Conservation (phyloP, 2,329 filamentous ascomycete species). For the Aspergillus cejpii region DNA sequence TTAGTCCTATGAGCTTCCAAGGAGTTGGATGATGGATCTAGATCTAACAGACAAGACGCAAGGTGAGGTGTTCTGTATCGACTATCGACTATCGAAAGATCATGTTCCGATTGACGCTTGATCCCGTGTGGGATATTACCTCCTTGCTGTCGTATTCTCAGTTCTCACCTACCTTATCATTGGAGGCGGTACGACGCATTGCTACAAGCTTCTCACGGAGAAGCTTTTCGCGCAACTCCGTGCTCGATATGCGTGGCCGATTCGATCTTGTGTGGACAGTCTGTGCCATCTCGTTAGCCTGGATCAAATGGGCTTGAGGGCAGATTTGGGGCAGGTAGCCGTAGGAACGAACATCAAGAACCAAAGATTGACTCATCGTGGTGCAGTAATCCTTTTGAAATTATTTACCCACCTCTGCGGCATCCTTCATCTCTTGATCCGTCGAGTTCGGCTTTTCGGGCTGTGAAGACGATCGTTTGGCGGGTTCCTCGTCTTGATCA, state of each 20-base stretch:
- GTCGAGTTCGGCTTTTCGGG: slow-evolving; percentile 13
- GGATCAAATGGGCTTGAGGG: neutral
- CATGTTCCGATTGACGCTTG: neutral
- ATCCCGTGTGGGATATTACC: slow-evolving; percentile 1
- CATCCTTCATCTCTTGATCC: slow-evolving; percentile 20
- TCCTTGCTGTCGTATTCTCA: slow-evolving; percentile 9
- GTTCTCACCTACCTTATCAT: slow-evolving; percentile 23
- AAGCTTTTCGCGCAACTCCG: slow-evolving; percentile 34
- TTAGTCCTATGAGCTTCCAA: neutral
- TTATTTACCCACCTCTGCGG: slow-evolving; percentile 31
- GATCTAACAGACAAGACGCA: too few species aligned
- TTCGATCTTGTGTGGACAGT: slow-evolving; percentile 10
- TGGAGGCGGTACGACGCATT: slow-evolving; percentile 26
- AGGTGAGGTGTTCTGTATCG: too few species aligned
- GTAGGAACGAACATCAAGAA: slow-evolving; percentile 11
- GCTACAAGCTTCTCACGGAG: slow-evolving; percentile 36
- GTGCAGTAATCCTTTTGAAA: slow-evolving; percentile 6
- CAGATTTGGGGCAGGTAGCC: slow-evolving; percentile 6
- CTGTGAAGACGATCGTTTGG: slow-evolving; percentile 19
- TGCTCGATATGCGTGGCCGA: slow-evolving; percentile 23
- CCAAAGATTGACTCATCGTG: neutral
- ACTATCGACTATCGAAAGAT: too few species aligned
- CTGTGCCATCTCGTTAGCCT: slow-evolving; percentile 16
- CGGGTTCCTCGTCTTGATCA: slow-evolving; percentile 31
- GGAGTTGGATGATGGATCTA: neutral